A percentile compares a stretch with the other conserved stretches of the same genome.
Conservation (phyloP, 1,139 yeast genomes). For the Suhomyces kunorum region DNA sequence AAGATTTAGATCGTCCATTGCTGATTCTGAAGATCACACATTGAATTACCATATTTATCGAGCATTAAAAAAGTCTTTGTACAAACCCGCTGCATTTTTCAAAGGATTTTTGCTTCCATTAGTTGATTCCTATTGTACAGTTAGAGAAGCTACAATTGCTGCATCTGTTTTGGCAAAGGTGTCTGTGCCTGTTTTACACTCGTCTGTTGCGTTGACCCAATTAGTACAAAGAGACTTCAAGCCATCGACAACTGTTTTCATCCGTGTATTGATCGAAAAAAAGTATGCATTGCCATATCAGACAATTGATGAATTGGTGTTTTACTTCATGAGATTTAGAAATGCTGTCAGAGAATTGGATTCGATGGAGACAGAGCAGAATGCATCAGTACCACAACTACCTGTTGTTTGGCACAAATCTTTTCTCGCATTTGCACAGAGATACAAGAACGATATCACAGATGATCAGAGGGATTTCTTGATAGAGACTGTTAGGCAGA, state of each 20-base stretch:
- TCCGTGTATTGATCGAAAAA: slow-evolving; percentile 85
- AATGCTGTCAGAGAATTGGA: slow-evolving; percentile 44
- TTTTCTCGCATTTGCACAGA: slow-evolving; percentile 87
- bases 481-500: slow-evolving; percentile 85
- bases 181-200: slow-evolving; percentile 91
- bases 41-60: slow-evolving; percentile 90
- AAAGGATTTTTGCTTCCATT: slow-evolving; percentile 93
- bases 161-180: slow-evolving; percentile 88
- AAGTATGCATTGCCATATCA: slow-evolving; percentile 96
- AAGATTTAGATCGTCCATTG: slow-evolving; percentile 80
- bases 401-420: slow-evolving; percentile 99
- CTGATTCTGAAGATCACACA: slow-evolving; percentile 67
- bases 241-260: slow-evolving; percentile 89
- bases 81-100: slow-evolving; percentile 97
- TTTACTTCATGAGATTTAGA: slow-evolving; percentile 89
- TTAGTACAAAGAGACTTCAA: slow-evolving; percentile 79
- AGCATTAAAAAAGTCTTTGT: slow-evolving; percentile 85
- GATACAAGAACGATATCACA: slow-evolving; percentile 94
- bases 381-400: slow-evolving; percentile 53
- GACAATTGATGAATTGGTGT: slow-evolving; percentile 93
- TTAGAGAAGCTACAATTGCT: slow-evolving; percentile 92
- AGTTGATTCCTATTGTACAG: slow-evolving; percentile 79
- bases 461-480: slow-evolving; percentile 95
- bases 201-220: slow-evolving; percentile 91
- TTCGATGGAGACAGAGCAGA: slow-evolving; percentile 30